Evolutionary conservation across 768 basidiomycete species (phyloP).

Genomic region (Paxillus rubicundulus): DNA sequence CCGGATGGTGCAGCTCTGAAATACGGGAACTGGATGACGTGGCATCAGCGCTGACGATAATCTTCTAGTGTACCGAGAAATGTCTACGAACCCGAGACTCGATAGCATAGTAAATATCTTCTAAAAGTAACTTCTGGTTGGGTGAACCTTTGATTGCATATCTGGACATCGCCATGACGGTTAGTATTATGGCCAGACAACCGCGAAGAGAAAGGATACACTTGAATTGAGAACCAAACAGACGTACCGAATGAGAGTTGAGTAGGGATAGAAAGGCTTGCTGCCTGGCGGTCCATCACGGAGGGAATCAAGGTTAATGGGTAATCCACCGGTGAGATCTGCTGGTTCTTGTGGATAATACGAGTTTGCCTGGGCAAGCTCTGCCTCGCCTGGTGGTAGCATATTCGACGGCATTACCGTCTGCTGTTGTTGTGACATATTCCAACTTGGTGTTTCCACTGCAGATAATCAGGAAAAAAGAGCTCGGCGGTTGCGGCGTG

Average conservation of each 20-base stretch:
- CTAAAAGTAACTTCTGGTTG: slow-evolving; percentile 78
- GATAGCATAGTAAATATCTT: slow-evolving; percentile 91
- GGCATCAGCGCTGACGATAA: slow-evolving; percentile 6
- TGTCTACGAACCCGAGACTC: slow-evolving; percentile 69
- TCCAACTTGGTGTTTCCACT: background rate
- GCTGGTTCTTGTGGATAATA: slow-evolving; percentile 75
- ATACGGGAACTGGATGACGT: slow-evolving; percentile 69
- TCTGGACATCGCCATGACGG: slow-evolving; percentile 37
- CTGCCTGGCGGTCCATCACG: slow-evolving; percentile 85
- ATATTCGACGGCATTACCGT: slow-evolving; percentile 64
- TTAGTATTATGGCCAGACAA: background rate
- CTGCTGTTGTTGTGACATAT: slow-evolving; percentile 56
- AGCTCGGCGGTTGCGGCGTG: slow-evolving; percentile 16
- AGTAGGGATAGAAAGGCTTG: slow-evolving; percentile 90
- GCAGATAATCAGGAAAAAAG: slow-evolving; percentile 11
- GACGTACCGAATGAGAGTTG: slow-evolving; percentile 82
- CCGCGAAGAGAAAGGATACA: slow-evolving; percentile 6
- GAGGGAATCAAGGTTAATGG: slow-evolving; percentile 83
- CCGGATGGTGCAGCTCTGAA: slow-evolving; percentile 83
- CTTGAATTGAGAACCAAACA: background rate
- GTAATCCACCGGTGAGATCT: slow-evolving; percentile 80
- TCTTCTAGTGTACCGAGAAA: slow-evolving; percentile 1
- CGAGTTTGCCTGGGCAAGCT: slow-evolving; percentile 51
- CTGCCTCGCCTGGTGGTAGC: slow-evolving; percentile 49
- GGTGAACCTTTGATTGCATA: slow-evolving; percentile 92